Evolutionary conservation across 345 rosid genomes (phyloP), one percentile per base, ranked within the genome.

Genomic region (Hibiscus mutabilis): DNA sequence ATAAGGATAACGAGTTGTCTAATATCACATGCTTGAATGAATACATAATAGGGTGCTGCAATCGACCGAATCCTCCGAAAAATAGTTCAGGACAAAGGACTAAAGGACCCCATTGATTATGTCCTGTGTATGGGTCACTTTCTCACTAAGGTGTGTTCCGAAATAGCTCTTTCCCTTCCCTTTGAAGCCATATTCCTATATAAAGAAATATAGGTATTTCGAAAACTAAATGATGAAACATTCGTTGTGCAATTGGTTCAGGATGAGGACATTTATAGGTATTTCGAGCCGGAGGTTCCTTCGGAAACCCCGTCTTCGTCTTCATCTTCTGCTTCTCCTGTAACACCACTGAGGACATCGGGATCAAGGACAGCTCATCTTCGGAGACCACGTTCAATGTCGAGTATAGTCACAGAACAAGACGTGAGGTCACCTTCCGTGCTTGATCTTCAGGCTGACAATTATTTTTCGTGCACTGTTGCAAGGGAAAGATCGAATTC

Each of bases 381-480:
- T 35, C 40, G 40, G 7, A 35, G 40, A 35, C 40, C 40, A 35
- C 81, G 84, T n/a, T 77, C 84, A 1, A 10, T 85, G 77, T 74
- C 86, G 35, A 35, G 40, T 6, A 6, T 35, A 35, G 40, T 35
- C 9, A 35, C 40, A 35, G 40, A 35, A 35, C 40, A 35, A 35
- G 40, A 35, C 40, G 72, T 82, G 35, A 37, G 83, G 86, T 55
- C 81, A 35, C 40, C 80, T 64, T 85, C 86, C 0, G 85, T 84
- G 2, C 85, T 86, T 49, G 86, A 86, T 61, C 84, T 86, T 52
- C 79, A 74, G 60, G 81, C 78, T 2, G 88, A 81, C 59, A 80
- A 84, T 47, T 86, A 84, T 79, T 86, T 86, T 77, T 84, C 90
- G 7, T 86, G 91, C 63, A 73, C 85, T n/a, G 86, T 86, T 29